Percentiles rank a stretch among this genome's conserved stretches.
These are phyloP conservation scores for Lipomyces yamadae DNA, from an alignment of 805 yeast species.

Conservation along the genomic window DNA sequence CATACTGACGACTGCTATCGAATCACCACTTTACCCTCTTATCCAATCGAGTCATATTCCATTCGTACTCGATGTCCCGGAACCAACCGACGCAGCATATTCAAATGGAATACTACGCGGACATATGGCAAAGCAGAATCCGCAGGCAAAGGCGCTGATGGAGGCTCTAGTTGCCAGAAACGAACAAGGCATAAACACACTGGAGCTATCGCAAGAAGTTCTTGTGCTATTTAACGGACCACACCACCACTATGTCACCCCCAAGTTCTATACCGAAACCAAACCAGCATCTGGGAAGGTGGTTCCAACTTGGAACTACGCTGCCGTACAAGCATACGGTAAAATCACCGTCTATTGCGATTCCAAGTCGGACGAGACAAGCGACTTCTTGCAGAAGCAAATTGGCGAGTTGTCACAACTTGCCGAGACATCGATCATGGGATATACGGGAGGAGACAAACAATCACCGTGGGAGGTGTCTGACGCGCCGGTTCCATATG, in stretches of 20 bases:
- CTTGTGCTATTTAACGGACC: slow-evolving; percentile 59
- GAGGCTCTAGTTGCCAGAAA: slow-evolving; percentile 36
- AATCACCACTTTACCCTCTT: slow-evolving; percentile 44
- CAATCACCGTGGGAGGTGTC: slow-evolving; percentile 55
- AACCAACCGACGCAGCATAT: slow-evolving; percentile 43
- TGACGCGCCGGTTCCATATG: slow-evolving; percentile 61
- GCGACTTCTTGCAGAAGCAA: slow-evolving; percentile 51
- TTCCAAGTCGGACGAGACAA: slow-evolving; percentile 9
- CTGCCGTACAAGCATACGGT: slow-evolving; percentile 61
- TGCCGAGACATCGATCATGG: slow-evolving; percentile 50
- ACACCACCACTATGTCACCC: slow-evolving; percentile 58
- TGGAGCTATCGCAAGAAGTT: slow-evolving; percentile 47
- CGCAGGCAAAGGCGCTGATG: slow-evolving; percentile 48
- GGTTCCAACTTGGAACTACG: slow-evolving; percentile 76
- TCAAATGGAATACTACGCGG: slow-evolving; percentile 54
- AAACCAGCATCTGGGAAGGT: slow-evolving; percentile 61
- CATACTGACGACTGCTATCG: slow-evolving; percentile 48
- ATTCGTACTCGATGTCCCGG: slow-evolving; percentile 48
- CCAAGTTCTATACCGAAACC: slow-evolving; percentile 60
- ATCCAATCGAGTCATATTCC: slow-evolving; percentile 63
- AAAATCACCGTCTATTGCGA: slow-evolving; percentile 53
- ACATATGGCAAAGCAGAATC: slow-evolving; percentile 60
- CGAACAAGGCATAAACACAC: slow-evolving; percentile 44
- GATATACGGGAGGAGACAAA: slow-evolving; percentile 39
- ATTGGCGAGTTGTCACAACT: slow-evolving; percentile 53